Base-by-base conservation (phyloP, 2,329 filamentous ascomycete species). In the Graphilbum fragrans region DNA sequence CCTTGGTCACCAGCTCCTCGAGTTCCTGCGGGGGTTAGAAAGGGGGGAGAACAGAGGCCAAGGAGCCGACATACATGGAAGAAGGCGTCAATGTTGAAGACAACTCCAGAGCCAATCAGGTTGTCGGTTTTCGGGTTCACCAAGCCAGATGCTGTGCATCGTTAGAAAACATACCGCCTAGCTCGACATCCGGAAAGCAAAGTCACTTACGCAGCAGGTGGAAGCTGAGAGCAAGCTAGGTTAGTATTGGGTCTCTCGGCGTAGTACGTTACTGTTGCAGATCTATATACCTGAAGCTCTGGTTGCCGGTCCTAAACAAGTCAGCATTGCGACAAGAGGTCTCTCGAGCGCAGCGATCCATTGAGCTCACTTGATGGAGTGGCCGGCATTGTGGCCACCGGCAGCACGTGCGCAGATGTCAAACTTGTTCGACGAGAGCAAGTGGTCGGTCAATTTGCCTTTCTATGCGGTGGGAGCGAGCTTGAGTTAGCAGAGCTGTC, bases 91-190 rank as follows among this genome's bases (percentile, higher is more conserved):
- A 82, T 69, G 58, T 85, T 74, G 49, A 85, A 77, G 45, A 84
- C 74, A 33, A 74, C 70, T 37, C 69, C 80, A 38, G 78, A 80
- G 45, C 82, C 83, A 55, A 88, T 81, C 43, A 88, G 65, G 63
- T 87, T 88, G 52, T 76, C 69, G 57, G 74, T 83, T 35, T 65
- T 64, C 7, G 81, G 78, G 55, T 82, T 84, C 49, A 88, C 68
- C 46, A 88, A 70, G 45, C 84, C 84, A 42, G 76, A 82, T 20
- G 79, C 48, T 49, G 31, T 14, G 2, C 14, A 16, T 21, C 16
- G 19, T 43, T 25, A 35, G 34, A 7, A 27, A 8, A 12, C 25
- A 27, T 8, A 7, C 25, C 25, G 25, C n/a, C 29, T 16, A 14
- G 8, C 12, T 5, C 2, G 18, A 7, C 17, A 27, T 3, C 9